Conservation (phyloP, 768 basidiomycete species). For the Lactarius hatsudake region DNA sequence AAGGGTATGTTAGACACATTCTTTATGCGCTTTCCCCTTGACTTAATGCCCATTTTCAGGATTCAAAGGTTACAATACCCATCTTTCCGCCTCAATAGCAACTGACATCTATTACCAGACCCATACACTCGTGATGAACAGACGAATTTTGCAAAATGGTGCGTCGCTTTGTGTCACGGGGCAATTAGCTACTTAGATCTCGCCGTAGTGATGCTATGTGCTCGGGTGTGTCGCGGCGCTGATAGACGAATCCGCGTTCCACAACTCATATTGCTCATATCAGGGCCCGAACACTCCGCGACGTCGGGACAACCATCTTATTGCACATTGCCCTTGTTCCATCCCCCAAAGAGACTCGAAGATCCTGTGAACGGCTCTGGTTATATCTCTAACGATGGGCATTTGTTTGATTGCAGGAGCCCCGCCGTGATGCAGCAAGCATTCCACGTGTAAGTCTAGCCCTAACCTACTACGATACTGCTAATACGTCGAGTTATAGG, state of each 20-base stretch:
- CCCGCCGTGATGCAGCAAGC: constrained; percentile 51
- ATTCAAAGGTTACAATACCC: constrained; percentile 45
- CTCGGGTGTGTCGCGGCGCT: constrained; percentile 35
- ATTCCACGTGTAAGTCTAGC: constrained; percentile 53
- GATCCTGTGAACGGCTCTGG: constrained; percentile 36
- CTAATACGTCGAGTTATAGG: constrained; percentile 30
- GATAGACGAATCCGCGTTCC: background rate
- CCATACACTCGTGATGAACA: constrained; percentile 59
- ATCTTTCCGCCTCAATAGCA: background rate
- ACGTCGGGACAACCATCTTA: constrained; percentile 47
- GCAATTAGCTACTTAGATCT: background rate
- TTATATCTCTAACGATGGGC: constrained; percentile 56
- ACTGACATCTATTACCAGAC: constrained; percentile 35
- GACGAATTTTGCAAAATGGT: constrained; percentile 53
- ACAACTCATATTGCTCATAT: background rate
- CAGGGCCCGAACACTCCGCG: constrained; percentile 51
- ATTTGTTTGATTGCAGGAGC: constrained; percentile 52
- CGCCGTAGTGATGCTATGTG: constrained; percentile 49
- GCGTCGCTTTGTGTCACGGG: constrained; percentile 18
- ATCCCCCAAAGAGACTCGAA: constrained; percentile 37
- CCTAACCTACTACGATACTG: background rate
- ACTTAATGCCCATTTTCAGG: constrained; percentile 34
- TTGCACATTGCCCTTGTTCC: constrained; percentile 54
- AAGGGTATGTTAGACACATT: constrained; percentile 40
- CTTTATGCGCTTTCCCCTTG: constrained; percentile 9